Conservation (phyloP, 2,329 filamentous ascomycete species). For the Mollisiaceae sp. region DNA sequence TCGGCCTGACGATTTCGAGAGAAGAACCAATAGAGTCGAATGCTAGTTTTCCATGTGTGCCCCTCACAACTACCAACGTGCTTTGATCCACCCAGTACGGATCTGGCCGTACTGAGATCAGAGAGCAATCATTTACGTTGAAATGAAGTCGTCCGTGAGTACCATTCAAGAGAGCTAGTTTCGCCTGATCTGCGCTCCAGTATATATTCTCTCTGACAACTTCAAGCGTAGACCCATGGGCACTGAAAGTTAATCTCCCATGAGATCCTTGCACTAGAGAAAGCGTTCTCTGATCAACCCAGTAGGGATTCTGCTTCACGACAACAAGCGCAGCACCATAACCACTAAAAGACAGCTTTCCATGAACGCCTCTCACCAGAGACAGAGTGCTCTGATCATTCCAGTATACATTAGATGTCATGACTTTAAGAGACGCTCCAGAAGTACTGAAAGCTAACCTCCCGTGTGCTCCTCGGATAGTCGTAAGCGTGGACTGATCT, state of each 20-base stretch:
- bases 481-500: no score
- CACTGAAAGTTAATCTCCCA: background rate
- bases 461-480: no score
- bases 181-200: background rate
- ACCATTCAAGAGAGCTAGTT: background rate
- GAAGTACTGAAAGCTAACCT: no score
- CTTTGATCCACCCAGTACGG: slow-evolving; percentile 10
- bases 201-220: background rate
- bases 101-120: background rate
- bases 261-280: background rate
- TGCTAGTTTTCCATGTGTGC: background rate
- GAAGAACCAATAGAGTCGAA: background rate
- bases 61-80: background rate
- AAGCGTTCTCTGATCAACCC: background rate
- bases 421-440: background rate
- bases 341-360: background rate
- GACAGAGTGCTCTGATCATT: background rate
- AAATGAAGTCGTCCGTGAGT: slow-evolving; percentile 17
- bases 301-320: background rate
- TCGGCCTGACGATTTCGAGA: background rate
- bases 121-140: background rate
- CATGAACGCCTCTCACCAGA: background rate
- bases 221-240: background rate
- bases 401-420: background rate
- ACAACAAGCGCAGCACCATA: background rate